Evolutionary conservation across 305 asterid genomes (phyloP), one percentile per base, ranked within the genome.

Genomic region (Rubia peregrina): DNA sequence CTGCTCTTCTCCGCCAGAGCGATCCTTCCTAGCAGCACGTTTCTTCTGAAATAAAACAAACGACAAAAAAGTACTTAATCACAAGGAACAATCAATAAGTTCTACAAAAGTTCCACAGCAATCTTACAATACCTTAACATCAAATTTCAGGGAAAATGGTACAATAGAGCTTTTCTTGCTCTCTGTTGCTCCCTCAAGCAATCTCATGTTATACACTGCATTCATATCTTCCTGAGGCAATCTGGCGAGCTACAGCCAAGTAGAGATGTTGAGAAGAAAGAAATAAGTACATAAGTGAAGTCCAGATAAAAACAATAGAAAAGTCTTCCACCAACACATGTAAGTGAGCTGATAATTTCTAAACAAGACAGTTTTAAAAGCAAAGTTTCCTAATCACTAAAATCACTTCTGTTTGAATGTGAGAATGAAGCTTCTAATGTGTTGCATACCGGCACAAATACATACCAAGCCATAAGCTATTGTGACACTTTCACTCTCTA

Each of bases 131-230:
- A 95, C 97, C 99, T 95, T 95, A 70, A 79, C 96, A 42, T 94
- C 99, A 79, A 94, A 94, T 79, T 92, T 95, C 16, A 95, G 87
- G 72, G 99, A 85, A 81, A 95, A 90, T 21, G 96, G 87, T 22
- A 83, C 85, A 51, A 77, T 78, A 63, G 95, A 84, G 83, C 83
- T 83, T 79, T 90, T 95, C 72, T 92, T 92, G 83, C 81, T 75
- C 0, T 85, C 91, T 61, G 96, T 75, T 68, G 96, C 78, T 72
- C 85, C 84, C 81, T 90, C 98, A 61, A 95, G 89, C 77, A 90
- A 82, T 80, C 97, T 87, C 99, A 95, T 95, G 81, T 89, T 95
- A 78, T 90, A 90, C 76, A 95, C 96, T 14, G 97, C 99, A 78
- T 79, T 90, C 91, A 77, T 77, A 82, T 92, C 99, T 61, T 95